Evolutionary conservation across 208 protist genomes (phyloP).

Genomic region (Novymonas esmeraldas): DNA sequence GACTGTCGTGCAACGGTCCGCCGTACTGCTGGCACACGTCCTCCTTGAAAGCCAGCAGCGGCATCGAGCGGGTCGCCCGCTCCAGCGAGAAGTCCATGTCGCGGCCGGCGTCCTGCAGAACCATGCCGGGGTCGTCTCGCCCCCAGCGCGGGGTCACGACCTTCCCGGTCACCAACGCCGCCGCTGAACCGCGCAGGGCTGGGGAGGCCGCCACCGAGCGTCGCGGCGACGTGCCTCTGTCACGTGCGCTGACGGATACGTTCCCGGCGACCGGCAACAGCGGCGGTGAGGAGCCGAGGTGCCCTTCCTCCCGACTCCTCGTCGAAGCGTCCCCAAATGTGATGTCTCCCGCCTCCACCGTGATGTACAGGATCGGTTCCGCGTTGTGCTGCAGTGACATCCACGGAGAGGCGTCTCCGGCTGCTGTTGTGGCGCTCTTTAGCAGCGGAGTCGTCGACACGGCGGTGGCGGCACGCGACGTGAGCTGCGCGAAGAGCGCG

Average conservation of each 20-base stretch:
- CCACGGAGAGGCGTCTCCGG: background rate
- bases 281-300: background rate
- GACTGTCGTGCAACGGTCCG: background rate
- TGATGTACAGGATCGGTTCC: conserved; percentile 9
- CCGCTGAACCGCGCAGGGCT: too few relatives aligned
- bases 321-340: background rate
- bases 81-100: conserved; percentile 34
- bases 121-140: conserved; percentile 16
- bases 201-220: background rate
- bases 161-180: too few relatives aligned
- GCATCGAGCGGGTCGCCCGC: conserved; percentile 19
- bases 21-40: conserved; percentile 4
- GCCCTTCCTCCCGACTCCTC: background rate
- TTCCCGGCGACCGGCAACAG: background rate
- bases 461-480: background rate
- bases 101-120: conserved; percentile 7
- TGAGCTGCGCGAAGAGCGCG: conserved; percentile 1
- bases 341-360: conserved; percentile 21
- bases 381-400: conserved; percentile 12
- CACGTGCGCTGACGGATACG: background rate
- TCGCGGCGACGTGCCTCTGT: background rate
- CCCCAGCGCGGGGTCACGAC: conserved; percentile 19
- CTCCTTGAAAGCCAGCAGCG: conserved; percentile 20
- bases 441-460: background rate
- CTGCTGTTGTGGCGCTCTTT: background rate